Percentiles rank a stretch among this genome's conserved stretches.
These are phyloP conservation scores for Porphyrellus cyaneotinctus DNA, from an alignment of 768 basidiomycete genomes.

Conservation along the genomic window DNA sequence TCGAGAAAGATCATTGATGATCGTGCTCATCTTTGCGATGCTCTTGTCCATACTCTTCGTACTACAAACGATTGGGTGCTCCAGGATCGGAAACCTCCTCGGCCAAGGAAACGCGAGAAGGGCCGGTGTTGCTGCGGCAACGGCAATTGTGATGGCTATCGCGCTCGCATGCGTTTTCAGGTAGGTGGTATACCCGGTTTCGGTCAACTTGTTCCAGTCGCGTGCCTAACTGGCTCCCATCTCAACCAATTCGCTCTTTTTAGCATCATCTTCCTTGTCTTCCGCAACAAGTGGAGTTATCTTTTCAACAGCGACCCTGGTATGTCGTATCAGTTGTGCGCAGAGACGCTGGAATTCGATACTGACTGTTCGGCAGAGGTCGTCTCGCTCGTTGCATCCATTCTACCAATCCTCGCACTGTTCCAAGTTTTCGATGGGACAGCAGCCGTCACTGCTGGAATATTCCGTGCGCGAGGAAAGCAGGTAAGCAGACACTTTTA, in stretches of 20 bases:
- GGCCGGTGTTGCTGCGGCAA: constrained; percentile 63
- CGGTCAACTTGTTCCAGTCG: no score
- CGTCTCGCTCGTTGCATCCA: constrained; percentile 45
- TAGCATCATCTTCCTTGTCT: constrained; percentile 53
- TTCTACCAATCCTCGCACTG: constrained; percentile 71
- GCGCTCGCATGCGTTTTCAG: constrained; percentile 63
- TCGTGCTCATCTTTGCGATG: not conserved
- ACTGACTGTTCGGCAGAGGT: constrained; percentile 38
- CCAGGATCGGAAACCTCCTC: constrained; percentile 82
- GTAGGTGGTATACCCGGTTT: constrained; percentile 33
- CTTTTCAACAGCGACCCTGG: constrained; percentile 69
- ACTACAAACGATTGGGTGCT: not conserved
- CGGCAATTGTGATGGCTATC: constrained; percentile 63
- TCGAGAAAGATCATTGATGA: not conserved
- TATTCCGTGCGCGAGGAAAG: constrained; percentile 80
- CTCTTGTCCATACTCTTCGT: not conserved
- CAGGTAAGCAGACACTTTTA: constrained; percentile 40
- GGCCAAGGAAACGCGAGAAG: constrained; percentile 75
- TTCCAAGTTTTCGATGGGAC: constrained; percentile 87
- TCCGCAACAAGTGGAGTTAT: constrained; percentile 65
- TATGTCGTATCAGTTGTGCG: constrained; percentile 21
- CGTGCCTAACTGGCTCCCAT: no score
- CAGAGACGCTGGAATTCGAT: not conserved
- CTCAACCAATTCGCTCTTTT: not conserved
- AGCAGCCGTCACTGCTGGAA: constrained; percentile 62